Percentiles rank a stretch among this genome's conserved stretches.
Evolutionary conservation across 2,329 filamentous ascomycete genomes (phyloP).

Genomic region (Biscogniauxia sp.): DNA sequence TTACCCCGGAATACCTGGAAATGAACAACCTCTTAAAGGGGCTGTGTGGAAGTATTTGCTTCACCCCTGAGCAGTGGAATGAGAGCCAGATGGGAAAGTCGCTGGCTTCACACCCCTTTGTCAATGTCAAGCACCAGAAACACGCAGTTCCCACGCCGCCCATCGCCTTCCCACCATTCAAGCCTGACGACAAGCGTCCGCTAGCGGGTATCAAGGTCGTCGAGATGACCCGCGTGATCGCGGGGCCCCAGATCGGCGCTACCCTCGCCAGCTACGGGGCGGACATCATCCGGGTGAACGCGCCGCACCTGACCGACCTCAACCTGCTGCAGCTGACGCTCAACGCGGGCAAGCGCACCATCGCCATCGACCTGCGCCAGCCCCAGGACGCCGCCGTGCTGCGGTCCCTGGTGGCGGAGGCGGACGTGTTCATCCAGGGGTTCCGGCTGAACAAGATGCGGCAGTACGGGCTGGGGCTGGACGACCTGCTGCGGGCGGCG

Average conservation of each 20-base stretch:
- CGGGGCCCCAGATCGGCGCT: conserved; percentile 43
- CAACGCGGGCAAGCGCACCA: conserved; percentile 47
- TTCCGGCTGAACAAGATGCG: conserved; percentile 46
- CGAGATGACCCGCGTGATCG: conserved; percentile 48
- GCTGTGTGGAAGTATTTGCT: conserved; percentile 43
- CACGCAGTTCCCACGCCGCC: conserved; percentile 27
- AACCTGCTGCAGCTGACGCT: conserved; percentile 39
- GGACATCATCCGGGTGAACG: conserved; percentile 45
- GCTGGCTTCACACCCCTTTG: conserved; percentile 39
- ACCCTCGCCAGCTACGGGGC: conserved; percentile 44
- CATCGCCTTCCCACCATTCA: conserved; percentile 31
- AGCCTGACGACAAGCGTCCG: conserved; percentile 25
- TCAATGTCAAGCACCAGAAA: conserved; percentile 35
- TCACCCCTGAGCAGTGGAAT: conserved; percentile 43
- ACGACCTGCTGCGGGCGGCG: conserved; percentile 41
- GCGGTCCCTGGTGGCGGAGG: conserved; percentile 42
- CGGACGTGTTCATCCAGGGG: conserved; percentile 54
- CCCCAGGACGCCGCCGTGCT: conserved; percentile 39
- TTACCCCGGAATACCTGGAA: conserved; percentile 40
- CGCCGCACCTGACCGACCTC: conserved; percentile 41
- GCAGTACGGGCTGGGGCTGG: conserved; percentile 36
- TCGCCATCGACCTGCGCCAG: conserved; percentile 45
- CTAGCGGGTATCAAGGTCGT: conserved; percentile 49
- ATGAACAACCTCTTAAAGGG: conserved; percentile 40
- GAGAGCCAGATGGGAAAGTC: conserved; percentile 42